Conservation (phyloP, 2,329 filamentous ascomycete species). For the Akanthomyces muscarius region DNA sequence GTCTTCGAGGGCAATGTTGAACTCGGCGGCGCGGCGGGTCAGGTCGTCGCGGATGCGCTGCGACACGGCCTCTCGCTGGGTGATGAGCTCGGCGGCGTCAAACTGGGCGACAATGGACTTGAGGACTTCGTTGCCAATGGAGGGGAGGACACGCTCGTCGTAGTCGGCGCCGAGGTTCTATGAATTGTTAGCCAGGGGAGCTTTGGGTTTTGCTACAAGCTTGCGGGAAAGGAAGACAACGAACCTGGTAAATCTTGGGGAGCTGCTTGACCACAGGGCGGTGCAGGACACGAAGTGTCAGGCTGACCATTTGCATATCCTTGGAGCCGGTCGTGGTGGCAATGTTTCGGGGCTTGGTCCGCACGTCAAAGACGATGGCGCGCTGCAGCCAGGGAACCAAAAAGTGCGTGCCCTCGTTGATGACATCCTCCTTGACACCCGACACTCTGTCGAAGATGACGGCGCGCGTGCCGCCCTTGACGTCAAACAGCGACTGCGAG, state of each 20-base stretch:
- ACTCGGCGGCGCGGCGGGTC: constrained; percentile 87
- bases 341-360: constrained; percentile 96
- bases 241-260: constrained; percentile 97
- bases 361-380: constrained; percentile 92
- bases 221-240: neutral
- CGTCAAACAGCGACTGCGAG: constrained; percentile 89
- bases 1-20: constrained; percentile 98
- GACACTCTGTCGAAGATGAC: constrained; percentile 95
- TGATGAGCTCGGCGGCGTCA: constrained; percentile 97
- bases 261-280: constrained; percentile 87
- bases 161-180: constrained; percentile 97
- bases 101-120: constrained; percentile 99
- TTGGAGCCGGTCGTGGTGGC: constrained; percentile 96
- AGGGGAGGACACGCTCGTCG: constrained; percentile 95
- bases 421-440: constrained; percentile 87
- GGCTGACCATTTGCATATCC: constrained; percentile 99
- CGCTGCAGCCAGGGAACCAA: constrained; percentile 93
- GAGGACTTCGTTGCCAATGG: constrained; percentile 98
- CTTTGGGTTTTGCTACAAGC: no score
- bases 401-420: constrained; percentile 97
- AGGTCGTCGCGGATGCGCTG: constrained; percentile 92
- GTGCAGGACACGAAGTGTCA: constrained; percentile 93
- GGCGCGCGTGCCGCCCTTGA: constrained; percentile 87
- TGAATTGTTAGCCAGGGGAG: constrained; percentile 13
- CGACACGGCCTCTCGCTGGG: constrained; percentile 93